Conservation (phyloP, 2,329 filamentous ascomycete genomes). For the Dactylella cylindrospora region DNA sequence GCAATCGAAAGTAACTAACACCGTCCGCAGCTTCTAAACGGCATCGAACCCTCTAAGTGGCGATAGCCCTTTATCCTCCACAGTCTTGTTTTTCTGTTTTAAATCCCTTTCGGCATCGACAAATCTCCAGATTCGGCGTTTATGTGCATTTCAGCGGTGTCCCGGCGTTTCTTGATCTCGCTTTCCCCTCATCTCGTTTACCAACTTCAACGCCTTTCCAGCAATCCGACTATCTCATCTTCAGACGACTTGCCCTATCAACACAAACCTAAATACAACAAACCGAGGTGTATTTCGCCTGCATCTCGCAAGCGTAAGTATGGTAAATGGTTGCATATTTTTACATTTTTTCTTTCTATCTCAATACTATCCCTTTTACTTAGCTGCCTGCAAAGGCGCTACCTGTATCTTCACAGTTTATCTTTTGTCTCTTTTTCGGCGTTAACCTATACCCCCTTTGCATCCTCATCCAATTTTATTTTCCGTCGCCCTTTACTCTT, state of each 20-base stretch:
- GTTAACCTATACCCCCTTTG: background rate
- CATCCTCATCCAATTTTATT: background rate
- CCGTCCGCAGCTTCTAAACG: slow-evolving; percentile 35
- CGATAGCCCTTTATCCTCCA: background rate
- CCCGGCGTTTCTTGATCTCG: slow-evolving; percentile 16
- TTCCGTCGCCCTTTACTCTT: too few relatives aligned
- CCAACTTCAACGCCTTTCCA: background rate
- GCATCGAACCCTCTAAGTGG: slow-evolving; percentile 12
- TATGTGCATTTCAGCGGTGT: slow-evolving; percentile 23
- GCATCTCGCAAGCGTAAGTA: slow-evolving; percentile 30
- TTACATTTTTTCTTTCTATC: background rate
- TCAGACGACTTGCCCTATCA: background rate
- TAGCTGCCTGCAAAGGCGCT: background rate
- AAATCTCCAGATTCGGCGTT: slow-evolving; percentile 2
- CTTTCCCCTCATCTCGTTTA: background rate
- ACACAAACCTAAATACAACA: background rate
- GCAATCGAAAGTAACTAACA: too few relatives aligned
- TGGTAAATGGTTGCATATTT: slow-evolving; percentile 11
- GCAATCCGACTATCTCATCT: background rate
- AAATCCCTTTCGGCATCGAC: background rate
- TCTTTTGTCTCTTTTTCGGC: background rate
- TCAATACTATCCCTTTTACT: background rate
- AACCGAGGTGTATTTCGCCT: slow-evolving; percentile 2
- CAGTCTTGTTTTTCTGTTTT: slow-evolving; percentile 1
- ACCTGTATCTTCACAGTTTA: background rate